phyloP scores from a whole-genome alignment of 23 red algal genomes.

The Gracilaria vermiculophylla region DNA sequence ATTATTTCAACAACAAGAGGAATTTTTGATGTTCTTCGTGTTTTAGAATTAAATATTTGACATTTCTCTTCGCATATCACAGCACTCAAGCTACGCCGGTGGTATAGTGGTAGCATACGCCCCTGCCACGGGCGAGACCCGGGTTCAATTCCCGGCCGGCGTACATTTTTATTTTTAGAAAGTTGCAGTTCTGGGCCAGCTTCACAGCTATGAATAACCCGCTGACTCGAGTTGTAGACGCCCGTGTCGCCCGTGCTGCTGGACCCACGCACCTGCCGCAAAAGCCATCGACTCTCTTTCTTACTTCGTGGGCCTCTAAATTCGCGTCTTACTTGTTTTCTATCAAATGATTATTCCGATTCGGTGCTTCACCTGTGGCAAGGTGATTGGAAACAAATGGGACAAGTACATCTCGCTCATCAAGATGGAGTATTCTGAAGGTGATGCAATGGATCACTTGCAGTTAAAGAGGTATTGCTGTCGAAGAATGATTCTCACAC shows the following conservation, averaged over 20 bases:
- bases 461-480: conserved; percentile 95
- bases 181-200: neutral
- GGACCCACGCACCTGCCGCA: no score
- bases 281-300: no score
- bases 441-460: conserved; percentile 88
- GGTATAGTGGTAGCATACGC: conserved; percentile 86
- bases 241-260: no score
- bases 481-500: conserved; percentile 95
- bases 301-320: neutral
- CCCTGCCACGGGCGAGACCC: conserved; percentile 85
- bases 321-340: no score
- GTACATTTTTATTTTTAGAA: neutral
- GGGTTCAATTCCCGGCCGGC: conserved; percentile 84
- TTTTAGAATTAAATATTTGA: no score
- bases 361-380: conserved; percentile 99
- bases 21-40: no score
- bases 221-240: no score
- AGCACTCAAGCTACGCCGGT: conserved; percentile 32
- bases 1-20: no score
- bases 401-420: conserved; percentile 84
- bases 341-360: conserved; percentile 97
- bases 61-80: no score
- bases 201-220: neutral
- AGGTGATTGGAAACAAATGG: conserved; percentile 96
- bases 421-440: conserved; percentile 80